These are phyloP conservation scores for Monilinia laxa DNA, from an alignment of 2,329 filamentous ascomycete genomes.

Conservation along the genomic window DNA sequence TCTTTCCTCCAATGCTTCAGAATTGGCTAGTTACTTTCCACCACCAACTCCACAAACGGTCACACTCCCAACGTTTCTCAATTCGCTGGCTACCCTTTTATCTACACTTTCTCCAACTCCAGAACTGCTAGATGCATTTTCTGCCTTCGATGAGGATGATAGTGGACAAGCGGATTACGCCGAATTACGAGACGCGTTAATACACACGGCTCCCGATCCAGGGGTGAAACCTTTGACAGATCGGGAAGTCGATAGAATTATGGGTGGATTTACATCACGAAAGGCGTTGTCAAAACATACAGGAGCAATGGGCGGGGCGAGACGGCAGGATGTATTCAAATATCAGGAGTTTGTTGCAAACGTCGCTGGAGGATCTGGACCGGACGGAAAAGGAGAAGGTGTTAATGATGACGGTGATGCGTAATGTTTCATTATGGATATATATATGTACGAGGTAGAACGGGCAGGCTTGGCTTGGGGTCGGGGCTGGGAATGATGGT, in stretches of 20 bases:
- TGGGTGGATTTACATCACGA: constrained; percentile 80
- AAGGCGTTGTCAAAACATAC: constrained; percentile 71
- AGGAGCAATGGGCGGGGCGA: constrained; percentile 47
- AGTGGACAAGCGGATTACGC: constrained; percentile 85
- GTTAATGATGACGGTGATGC: constrained; percentile 24
- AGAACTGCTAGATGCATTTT: constrained; percentile 86
- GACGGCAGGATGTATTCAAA: constrained; percentile 83
- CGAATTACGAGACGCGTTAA: constrained; percentile 77
- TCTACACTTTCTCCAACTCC: constrained; percentile 71
- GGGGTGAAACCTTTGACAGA: constrained; percentile 64
- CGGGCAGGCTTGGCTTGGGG: constrained; percentile 10
- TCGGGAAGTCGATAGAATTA: constrained; percentile 80
- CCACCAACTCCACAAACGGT: constrained; percentile 69
- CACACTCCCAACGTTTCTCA: constrained; percentile 82
- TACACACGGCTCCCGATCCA: constrained; percentile 77
- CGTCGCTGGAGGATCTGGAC: constrained; percentile 36
- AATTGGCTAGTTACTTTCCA: constrained; percentile 81
- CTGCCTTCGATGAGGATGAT: constrained; percentile 94
- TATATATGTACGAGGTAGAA: constrained; percentile 13
- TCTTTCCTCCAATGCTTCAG: constrained; percentile 67
- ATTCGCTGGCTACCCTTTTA: constrained; percentile 73
- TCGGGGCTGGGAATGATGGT: constrained; percentile 10
- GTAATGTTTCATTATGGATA: constrained; percentile 22
- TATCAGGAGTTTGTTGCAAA: constrained; percentile 82
- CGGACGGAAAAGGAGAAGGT: constrained; percentile 33